These are phyloP conservation scores for Pseudogymnoascus sp. DNA, from an alignment of 2,329 filamentous ascomycete species.

Conservation along the genomic window DNA sequence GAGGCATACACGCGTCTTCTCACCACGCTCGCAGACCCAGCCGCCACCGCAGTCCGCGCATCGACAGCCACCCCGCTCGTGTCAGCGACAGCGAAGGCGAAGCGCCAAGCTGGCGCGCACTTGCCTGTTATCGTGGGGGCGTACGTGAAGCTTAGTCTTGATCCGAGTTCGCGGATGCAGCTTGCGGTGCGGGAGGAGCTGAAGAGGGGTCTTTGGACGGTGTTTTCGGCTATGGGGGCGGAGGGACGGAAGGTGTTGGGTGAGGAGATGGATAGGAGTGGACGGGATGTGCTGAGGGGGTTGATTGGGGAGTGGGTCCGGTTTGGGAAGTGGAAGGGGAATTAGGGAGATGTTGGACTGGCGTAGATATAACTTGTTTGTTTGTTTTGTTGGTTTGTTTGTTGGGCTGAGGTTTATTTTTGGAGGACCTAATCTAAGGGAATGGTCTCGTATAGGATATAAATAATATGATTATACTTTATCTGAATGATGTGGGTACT, in stretches of 20 bases:
- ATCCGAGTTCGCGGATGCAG: slow-evolving; percentile 38
- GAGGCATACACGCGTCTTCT: slow-evolving; percentile 47
- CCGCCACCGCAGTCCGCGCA: slow-evolving; percentile 46
- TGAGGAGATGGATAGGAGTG: slow-evolving; percentile 51
- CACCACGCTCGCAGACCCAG: slow-evolving; percentile 52
- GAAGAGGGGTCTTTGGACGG: slow-evolving; percentile 49
- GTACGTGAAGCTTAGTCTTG: slow-evolving; percentile 55
- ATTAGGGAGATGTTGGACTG: not conserved
- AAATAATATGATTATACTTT: not conserved
- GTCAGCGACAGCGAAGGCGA: slow-evolving; percentile 53
- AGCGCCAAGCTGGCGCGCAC: slow-evolving; percentile 51
- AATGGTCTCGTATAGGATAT: not conserved
- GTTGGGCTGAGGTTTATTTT: not conserved
- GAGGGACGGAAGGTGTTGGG: slow-evolving; percentile 49
- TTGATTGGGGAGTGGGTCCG: slow-evolving; percentile 52
- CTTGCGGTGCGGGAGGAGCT: slow-evolving; percentile 46
- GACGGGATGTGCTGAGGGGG: slow-evolving; percentile 49
- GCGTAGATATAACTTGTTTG: not conserved
- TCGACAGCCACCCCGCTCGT: slow-evolving; percentile 40
- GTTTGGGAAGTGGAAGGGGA: slow-evolving; percentile 54
- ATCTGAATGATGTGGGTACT: not conserved
- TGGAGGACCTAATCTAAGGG: not conserved
- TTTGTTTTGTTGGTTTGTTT: not conserved
- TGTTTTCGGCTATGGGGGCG: slow-evolving; percentile 50
- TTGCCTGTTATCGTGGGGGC: slow-evolving; percentile 53